Base-by-base conservation (phyloP, 2,329 filamentous ascomycete genomes). In the Neodidymelliopsis sp. region DNA sequence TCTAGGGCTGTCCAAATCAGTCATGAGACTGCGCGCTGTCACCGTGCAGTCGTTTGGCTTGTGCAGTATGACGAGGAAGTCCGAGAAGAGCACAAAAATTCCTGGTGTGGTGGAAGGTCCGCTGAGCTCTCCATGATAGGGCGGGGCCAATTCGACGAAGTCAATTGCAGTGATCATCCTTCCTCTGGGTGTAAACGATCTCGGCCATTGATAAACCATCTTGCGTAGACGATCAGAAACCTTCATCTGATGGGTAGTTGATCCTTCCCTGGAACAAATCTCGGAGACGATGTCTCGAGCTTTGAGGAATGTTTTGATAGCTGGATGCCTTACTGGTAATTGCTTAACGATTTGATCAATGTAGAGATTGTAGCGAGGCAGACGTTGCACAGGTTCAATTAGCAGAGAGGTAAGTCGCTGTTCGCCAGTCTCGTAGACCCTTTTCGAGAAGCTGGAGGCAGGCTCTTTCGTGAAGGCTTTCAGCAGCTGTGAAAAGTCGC, bases 271-370 rank as follows among this genome's bases (percentile, higher is more conserved):
- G 12, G 93, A 95, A 73, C 94, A 99, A 31, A 99, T 99, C 43
- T 96, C 94, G 15, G 92, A 91, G 59, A 99, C 91, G 42, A 96
- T 89, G 70, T 97, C 94, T 58, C 93, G 84, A 0, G 94, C 92
- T 68, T 91, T 92, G 30, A 97, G 82, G 75, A 99, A 87, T 2
- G 83, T 81, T 59, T 89, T 87, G 42, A 96, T 80, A 0, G 92
- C 92, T 2, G 91, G 90, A 69, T 97, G 92, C 7, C 89, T 86
- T 39, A 92, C 84, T 4, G 93, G 92, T 13, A 97, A 81, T 53
- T 89, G 91, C 58, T 87, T 86, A 36, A 94, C 84, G 66, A 99
- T 97, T 65, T 95, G 92, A 75, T 99, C 94, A 62, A 99, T 97
- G 67, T 97, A 88, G 25, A 99, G 79, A 65, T 91, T 97, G 75